Evolutionary conservation across 345 rosid species (phyloP).

Genomic region (Pistacia vera): DNA sequence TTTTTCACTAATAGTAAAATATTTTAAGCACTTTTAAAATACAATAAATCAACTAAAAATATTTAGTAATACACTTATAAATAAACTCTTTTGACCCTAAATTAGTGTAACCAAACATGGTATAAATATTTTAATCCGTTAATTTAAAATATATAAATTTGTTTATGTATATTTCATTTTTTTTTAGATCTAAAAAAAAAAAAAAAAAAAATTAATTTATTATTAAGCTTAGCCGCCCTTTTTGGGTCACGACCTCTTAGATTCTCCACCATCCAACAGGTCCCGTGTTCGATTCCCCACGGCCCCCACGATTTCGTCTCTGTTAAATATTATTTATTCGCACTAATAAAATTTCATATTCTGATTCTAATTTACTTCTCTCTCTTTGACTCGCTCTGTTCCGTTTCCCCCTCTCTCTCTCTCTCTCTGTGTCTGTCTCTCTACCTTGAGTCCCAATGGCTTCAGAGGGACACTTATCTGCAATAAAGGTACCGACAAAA

Average conservation of each 20-base stretch:
- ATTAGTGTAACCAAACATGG: too few relatives aligned
- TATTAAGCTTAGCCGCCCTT: not conserved
- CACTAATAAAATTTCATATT: not conserved
- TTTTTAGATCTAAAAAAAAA: too few relatives aligned
- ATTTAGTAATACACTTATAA: too few relatives aligned
- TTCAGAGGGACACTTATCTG: constrained; percentile 44
- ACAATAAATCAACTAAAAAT: too few relatives aligned
- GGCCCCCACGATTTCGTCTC: not conserved
- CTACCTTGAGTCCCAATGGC: constrained; percentile 42
- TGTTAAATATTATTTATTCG: not conserved
- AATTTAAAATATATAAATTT: too few relatives aligned
- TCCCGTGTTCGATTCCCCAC: constrained; percentile 41
- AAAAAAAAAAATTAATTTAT: too few relatives aligned
- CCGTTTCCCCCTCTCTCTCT: not conserved
- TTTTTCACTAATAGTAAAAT: too few relatives aligned
- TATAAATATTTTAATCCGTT: too few relatives aligned
- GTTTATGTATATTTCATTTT: too few relatives aligned
- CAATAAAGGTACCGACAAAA: constrained; percentile 53
- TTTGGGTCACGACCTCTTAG: not conserved
- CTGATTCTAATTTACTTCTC: constrained; percentile 18
- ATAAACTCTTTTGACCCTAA: too few relatives aligned
- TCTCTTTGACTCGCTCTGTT: constrained; percentile 11
- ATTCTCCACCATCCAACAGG: constrained; percentile 25
- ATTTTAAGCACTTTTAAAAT: too few relatives aligned
- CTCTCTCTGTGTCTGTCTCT: not conserved